Evolutionary conservation across 2,329 filamentous ascomycete species (phyloP), one percentile per base, ranked within the genome.

Genomic region (Colletotrichum incanum): DNA sequence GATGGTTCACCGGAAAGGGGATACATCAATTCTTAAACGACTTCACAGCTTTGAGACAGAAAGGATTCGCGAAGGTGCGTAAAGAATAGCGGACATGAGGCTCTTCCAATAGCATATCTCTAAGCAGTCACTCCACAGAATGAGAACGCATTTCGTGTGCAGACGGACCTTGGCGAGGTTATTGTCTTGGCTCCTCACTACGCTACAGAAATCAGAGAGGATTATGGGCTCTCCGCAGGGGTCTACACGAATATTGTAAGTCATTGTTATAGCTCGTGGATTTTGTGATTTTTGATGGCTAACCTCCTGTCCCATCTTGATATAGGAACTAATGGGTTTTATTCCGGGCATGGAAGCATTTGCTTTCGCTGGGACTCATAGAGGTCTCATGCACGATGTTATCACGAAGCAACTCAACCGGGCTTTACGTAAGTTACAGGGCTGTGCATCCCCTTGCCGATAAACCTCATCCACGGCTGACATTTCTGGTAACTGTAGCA

Each of bases 131-230:
- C 9, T 26, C 14, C 49, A 28, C 49, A 52, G 49, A 52, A 52
- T 28, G 23, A 52, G 49, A 52, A 52, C 9, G 49, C 49, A 16
- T 66, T 66, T 14, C 54, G 64, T 12, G 64, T 66, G 31, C 20
- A 50, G n/a, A 23, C 8, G 16, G 43, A 66, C 8, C 26, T 66
- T 26, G 54, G 64, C 4, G 55, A 66, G 6, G 54, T 59, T 14
- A 60, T 66, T 12, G 37, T 66, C 9, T 45, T 66, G 0, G 54
- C 55, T 6, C 64, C 64, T 4, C n/a, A 60, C 11, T 23, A 59
- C 23, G 54, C 54, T 12, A 34, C 58, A 11, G 64, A 66, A 18
- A 66, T 66, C 8, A 55, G 55, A 5, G 58, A 66, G 16, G 64
- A 66, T 14, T 60, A 66, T 23, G 54, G 54, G 6, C 58, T 66